Conservation (phyloP, 345 rosid species). For the Acer campestre region DNA sequence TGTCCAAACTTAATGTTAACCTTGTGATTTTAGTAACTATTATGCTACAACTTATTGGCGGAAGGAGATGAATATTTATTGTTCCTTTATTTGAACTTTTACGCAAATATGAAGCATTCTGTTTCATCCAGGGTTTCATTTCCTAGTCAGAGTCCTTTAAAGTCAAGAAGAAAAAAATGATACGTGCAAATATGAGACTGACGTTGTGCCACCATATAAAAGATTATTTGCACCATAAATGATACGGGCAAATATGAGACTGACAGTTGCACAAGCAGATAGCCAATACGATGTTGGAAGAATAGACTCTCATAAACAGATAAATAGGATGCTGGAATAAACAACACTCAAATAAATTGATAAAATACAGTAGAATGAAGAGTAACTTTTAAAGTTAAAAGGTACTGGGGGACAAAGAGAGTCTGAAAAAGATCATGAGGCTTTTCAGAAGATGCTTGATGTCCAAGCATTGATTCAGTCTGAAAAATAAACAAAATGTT, state of each 20-base stretch:
- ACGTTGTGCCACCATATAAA: neutral
- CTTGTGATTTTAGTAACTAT: neutral
- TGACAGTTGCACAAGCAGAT: neutral
- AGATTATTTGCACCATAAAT: neutral
- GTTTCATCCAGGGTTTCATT: neutral
- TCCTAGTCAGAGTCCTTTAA: neutral
- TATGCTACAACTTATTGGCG: neutral
- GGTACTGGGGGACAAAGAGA: no score
- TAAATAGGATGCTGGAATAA: neutral
- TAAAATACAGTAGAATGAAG: no score
- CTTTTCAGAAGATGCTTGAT: neutral
- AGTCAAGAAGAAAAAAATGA: neutral
- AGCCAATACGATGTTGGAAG: neutral
- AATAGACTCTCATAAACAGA: no score
- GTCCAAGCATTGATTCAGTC: neutral
- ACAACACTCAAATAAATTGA: no score
- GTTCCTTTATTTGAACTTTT: neutral
- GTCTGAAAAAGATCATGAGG: neutral
- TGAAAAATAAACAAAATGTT: neutral
- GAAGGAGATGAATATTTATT: neutral
- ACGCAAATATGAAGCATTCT: neutral
- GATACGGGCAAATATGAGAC: no score
- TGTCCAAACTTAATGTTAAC: neutral
- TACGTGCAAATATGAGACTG: neutral
- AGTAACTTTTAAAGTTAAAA: no score